These are phyloP conservation scores for Mycothermus thermophilus DNA, from an alignment of 495 filamentous ascomycete species.

Conservation along the genomic window DNA sequence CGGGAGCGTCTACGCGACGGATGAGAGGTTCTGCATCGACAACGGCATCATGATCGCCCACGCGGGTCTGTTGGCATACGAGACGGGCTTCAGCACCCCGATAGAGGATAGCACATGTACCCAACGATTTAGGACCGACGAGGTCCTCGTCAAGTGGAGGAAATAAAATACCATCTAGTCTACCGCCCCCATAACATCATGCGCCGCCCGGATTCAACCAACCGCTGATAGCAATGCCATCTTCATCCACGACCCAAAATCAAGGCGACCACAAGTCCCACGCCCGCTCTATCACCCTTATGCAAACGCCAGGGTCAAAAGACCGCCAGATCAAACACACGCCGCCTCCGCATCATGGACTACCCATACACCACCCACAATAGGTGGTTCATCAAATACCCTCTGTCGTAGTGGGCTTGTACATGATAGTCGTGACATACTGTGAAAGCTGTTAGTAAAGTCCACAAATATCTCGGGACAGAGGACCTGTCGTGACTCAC, in stretches of 20 bases:
- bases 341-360: too few relatives aligned
- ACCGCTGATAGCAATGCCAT: too few relatives aligned
- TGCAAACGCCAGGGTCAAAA: too few relatives aligned
- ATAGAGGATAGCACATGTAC: slow-evolving; percentile 80
- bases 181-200: slow-evolving; percentile 2
- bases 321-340: too few relatives aligned
- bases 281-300: too few relatives aligned
- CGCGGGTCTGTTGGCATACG: slow-evolving; percentile 74
- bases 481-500: slow-evolving; percentile 27
- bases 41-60: slow-evolving; percentile 99
- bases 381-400: slow-evolving; percentile 7
- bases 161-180: slow-evolving; percentile 36
- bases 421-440: slow-evolving; percentile 97
- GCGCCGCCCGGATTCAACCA: background rate
- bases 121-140: slow-evolving; percentile 89
- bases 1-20: slow-evolving; percentile 84
- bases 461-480: background rate
- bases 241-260: too few relatives aligned
- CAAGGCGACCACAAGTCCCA: too few relatives aligned
- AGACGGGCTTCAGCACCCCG: slow-evolving; percentile 59
- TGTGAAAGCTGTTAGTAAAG: slow-evolving; percentile 24
- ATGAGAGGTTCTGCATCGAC: slow-evolving; percentile 96
- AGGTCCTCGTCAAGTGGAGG: slow-evolving; percentile 85
- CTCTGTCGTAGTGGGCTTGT: slow-evolving; percentile 59
- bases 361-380: too few relatives aligned